Conservation (phyloP, 495 filamentous ascomycete species). For the Hypomontagnella monticulosa region DNA sequence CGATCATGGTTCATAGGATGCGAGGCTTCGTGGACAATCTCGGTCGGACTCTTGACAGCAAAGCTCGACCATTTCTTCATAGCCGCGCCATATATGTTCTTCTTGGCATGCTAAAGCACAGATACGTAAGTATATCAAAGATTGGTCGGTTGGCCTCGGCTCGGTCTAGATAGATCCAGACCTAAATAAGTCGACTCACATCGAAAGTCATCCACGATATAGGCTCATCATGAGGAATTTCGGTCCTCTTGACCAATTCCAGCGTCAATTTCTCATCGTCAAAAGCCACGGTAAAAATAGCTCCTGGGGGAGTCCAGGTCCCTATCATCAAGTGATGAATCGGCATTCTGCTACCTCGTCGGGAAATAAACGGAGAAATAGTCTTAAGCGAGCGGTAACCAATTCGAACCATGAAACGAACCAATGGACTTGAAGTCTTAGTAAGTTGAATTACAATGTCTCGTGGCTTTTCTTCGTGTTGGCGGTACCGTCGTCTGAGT, state of each 20-base stretch:
- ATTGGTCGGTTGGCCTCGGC: neutral
- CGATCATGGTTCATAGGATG: conserved; percentile 69
- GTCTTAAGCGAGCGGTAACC: neutral
- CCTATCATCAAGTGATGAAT: conserved; percentile 85
- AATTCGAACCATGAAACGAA: neutral
- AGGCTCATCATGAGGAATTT: conserved; percentile 80
- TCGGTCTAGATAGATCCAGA: neutral
- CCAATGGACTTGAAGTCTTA: neutral
- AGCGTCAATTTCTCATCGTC: conserved; percentile 78
- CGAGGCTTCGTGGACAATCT: conserved; percentile 78
- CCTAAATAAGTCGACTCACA: conserved; percentile 54
- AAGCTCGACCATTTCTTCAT: conserved; percentile 93
- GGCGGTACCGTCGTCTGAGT: neutral
- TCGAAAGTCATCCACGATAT: conserved; percentile 93
- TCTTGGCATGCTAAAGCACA: conserved; percentile 69
- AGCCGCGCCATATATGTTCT: conserved; percentile 84
- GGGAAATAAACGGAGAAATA: neutral
- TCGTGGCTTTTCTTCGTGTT: neutral
- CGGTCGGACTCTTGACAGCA: conserved; percentile 76
- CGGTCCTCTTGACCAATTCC: conserved; percentile 77
- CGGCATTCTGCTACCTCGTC: conserved; percentile 59
- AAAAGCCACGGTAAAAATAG: conserved; percentile 85
- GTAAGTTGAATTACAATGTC: conserved; percentile 32
- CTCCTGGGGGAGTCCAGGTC: conserved; percentile 84
- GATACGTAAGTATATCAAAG: conserved; percentile 37